A percentile compares a stretch with the other conserved stretches of the same genome.
Evolutionary conservation across 306 rosid species (phyloP).

Genomic region (Pyrus betulifolia): DNA sequence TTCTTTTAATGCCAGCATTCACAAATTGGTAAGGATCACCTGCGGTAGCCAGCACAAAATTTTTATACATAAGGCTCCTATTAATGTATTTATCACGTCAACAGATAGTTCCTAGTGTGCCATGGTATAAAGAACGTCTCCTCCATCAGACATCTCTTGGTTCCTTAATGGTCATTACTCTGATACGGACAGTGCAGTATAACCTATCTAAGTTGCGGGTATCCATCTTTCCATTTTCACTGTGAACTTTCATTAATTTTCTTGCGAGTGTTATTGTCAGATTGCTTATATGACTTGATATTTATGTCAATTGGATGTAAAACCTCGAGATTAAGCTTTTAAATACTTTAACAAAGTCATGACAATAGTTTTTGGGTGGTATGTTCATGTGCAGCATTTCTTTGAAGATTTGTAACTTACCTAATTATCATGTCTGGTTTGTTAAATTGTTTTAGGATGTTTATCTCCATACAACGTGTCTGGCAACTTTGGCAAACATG

Average conservation of each 20-base stretch:
- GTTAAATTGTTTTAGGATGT: constrained; percentile 49
- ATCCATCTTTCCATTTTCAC: constrained; percentile 19
- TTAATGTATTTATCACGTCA: constrained; percentile 21
- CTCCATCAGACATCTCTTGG: constrained; percentile 97
- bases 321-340: background rate
- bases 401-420: background rate
- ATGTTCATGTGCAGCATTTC: background rate
- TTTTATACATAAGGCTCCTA: constrained; percentile 12
- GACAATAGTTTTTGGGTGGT: background rate
- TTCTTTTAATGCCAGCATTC: constrained; percentile 93
- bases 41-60: background rate
- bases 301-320: constrained; percentile 3
- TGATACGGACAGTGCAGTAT: constrained; percentile 94
- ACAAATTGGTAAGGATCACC: constrained; percentile 64
- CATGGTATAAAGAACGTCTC: constrained; percentile 98
- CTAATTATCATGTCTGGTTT: background rate
- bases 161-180: constrained; percentile 85
- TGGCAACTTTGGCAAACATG: constrained; percentile 95
- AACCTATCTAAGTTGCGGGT: constrained; percentile 96
- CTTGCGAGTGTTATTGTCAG: background rate
- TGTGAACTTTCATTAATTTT: background rate
- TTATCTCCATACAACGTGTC: constrained; percentile 97
- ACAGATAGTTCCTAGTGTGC: constrained; percentile 78
- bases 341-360: background rate
- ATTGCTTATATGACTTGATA: constrained; percentile 15